phyloP scores from a whole-genome alignment of 2,329 filamentous ascomycete species.

The Dryadomyces sulphureus region DNA sequence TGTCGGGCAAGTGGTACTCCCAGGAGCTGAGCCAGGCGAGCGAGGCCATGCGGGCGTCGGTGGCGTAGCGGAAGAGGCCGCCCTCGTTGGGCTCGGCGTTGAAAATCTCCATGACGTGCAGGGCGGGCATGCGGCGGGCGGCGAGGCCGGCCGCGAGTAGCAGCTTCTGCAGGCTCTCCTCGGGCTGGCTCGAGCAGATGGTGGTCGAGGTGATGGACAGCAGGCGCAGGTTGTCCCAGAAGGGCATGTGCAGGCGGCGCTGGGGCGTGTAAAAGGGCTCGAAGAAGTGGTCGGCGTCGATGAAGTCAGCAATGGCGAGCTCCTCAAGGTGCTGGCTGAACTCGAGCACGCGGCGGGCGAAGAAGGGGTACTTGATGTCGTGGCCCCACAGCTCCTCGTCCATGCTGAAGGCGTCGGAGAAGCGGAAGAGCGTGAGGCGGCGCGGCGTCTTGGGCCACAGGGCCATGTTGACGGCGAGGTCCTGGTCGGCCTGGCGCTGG shows the following conservation, averaged over 20 bases:
- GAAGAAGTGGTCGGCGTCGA: constrained; percentile 12
- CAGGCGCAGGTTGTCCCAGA: constrained; percentile 14
- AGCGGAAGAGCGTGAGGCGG: constrained; percentile 13
- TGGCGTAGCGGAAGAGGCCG: constrained; percentile 15
- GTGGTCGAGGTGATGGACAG: constrained; percentile 13
- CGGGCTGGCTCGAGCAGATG: constrained; percentile 10
- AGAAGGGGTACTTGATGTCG: constrained; percentile 3
- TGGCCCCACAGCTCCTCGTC: constrained; percentile 1
- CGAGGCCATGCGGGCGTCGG: constrained; percentile 3
- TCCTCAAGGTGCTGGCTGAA: constrained; percentile 5
- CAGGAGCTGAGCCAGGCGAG: constrained; percentile 11
- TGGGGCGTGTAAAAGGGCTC: constrained; percentile 9
- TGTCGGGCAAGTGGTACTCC: constrained; percentile 4
- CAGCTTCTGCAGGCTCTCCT: constrained; percentile 12
- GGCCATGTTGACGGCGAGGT: constrained; percentile 10
- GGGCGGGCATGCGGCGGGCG: constrained; percentile 14
- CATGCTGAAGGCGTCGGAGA: constrained; percentile 6
- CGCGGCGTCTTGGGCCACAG: constrained; percentile 12
- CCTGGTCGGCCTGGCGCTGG: constrained; percentile 11
- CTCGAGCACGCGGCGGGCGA: constrained; percentile 1
- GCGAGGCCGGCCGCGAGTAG: constrained; percentile 12
- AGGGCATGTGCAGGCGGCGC: constrained; percentile 4
- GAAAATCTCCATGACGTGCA: constrained; percentile 15
- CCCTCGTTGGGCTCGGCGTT: constrained; percentile 13
- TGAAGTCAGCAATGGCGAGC: constrained; percentile 6